phyloP scores from a whole-genome alignment of 192 early-diverging fungal species.

The Fimicolochytrium jonesii region DNA sequence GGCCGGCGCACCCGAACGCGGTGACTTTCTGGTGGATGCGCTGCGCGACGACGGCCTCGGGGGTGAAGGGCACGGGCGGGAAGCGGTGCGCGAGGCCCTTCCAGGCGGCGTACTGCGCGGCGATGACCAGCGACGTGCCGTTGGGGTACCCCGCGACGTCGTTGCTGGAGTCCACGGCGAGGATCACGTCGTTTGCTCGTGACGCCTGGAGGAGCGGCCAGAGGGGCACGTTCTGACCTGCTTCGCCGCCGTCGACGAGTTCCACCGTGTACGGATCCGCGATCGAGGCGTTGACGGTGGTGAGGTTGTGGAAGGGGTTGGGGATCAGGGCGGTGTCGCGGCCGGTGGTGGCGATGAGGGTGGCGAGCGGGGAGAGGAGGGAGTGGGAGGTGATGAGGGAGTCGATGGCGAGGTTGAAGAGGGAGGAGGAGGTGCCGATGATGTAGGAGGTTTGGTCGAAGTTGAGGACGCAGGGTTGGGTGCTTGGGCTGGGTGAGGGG shows the following conservation, averaged over 20 bases:
- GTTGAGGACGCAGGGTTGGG: no score
- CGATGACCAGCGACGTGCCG: slow-evolving; percentile 19
- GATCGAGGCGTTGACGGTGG: slow-evolving; percentile 13
- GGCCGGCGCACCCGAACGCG: slow-evolving; percentile 29
- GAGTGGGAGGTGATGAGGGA: background rate
- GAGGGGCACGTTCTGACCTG: slow-evolving; percentile 28
- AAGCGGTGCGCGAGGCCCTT: background rate
- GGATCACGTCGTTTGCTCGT: slow-evolving; percentile 10
- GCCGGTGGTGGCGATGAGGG: background rate
- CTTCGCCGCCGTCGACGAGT: slow-evolving; percentile 32
- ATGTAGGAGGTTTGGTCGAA: slow-evolving; percentile 27
- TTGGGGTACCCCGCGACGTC: slow-evolving; percentile 16
- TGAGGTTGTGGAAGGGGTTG: slow-evolving; percentile 24
- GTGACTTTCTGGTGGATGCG: slow-evolving; percentile 8
- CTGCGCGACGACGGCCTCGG: slow-evolving; percentile 18
- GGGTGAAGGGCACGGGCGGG: slow-evolving; percentile 21
- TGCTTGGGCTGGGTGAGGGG: no score
- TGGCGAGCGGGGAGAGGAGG: background rate
- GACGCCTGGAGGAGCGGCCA: slow-evolving; percentile 3
- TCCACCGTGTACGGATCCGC: background rate
- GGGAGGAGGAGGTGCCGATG: slow-evolving; percentile 26
- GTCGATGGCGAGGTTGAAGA: slow-evolving; percentile 25
- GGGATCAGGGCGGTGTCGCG: slow-evolving; percentile 24
- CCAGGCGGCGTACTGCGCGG: slow-evolving; percentile 13
- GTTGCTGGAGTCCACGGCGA: slow-evolving; percentile 26